A percentile compares a stretch with the other conserved stretches of the same genome.
phyloP scores from a whole-genome alignment of 2,329 filamentous ascomycete species.

The Aspergillus awamori region DNA sequence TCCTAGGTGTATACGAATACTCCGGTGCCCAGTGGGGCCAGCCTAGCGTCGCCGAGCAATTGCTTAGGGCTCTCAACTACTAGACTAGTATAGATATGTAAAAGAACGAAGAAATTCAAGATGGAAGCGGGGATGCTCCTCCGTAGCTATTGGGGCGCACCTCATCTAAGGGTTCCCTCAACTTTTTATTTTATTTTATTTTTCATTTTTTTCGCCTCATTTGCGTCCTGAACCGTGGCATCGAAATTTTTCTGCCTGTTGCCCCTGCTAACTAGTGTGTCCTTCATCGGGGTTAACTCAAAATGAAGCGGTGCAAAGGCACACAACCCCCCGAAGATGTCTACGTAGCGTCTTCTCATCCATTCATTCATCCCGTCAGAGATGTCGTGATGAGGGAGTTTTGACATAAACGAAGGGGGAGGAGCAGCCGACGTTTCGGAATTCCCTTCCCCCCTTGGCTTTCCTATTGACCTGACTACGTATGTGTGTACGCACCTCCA shows the following conservation, averaged over 20 bases:
- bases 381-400: not conserved
- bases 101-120: not conserved
- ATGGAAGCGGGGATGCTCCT: not conserved
- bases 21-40: slow-evolving; percentile 17
- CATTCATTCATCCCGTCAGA: not conserved
- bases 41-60: not conserved
- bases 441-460: not conserved
- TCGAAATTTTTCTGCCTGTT: slow-evolving; percentile 5
- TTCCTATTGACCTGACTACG: not conserved
- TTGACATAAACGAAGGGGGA: not conserved
- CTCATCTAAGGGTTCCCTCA: not conserved
- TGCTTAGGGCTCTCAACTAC: slow-evolving; percentile 1
- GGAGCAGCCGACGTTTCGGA: not conserved
- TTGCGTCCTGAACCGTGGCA: not conserved
- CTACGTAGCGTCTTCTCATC: slow-evolving; percentile 1
- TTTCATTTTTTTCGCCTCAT: not conserved
- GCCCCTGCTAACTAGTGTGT: not conserved
- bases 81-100: not conserved
- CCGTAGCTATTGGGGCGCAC: not conserved
- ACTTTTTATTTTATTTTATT: no score
- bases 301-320: not conserved
- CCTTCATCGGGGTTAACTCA: not conserved
- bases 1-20: slow-evolving; percentile 28
- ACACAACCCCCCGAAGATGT: not conserved
- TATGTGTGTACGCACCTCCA: not conserved